These are phyloP conservation scores for Steccherinum ochraceum DNA, from an alignment of 768 basidiomycete species.

Conservation along the genomic window DNA sequence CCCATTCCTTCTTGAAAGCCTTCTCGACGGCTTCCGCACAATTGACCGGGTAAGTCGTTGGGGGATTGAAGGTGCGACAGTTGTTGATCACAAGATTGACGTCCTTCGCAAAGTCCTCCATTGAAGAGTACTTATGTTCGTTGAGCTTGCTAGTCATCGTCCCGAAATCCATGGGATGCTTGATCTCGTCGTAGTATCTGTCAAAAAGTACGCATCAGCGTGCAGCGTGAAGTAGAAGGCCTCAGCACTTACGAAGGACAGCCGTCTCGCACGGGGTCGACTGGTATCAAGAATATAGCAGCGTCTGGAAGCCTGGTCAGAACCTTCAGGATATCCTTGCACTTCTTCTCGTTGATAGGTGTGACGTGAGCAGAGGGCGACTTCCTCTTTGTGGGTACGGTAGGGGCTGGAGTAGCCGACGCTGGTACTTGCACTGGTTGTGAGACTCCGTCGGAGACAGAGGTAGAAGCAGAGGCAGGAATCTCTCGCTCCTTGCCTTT, in stretches of 20 bases:
- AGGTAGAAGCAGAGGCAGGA: slow-evolving; percentile 14
- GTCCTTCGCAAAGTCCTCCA: slow-evolving; percentile 80
- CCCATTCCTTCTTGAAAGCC: slow-evolving; percentile 82
- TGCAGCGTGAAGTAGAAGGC: background rate
- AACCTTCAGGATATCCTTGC: slow-evolving; percentile 59
- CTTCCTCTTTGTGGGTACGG: slow-evolving; percentile 31
- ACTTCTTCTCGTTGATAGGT: slow-evolving; percentile 79
- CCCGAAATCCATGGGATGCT: slow-evolving; percentile 88
- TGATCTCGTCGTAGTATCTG: slow-evolving; percentile 90
- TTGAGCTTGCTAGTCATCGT: slow-evolving; percentile 71
- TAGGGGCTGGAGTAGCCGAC: slow-evolving; percentile 31
- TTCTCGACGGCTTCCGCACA: slow-evolving; percentile 73
- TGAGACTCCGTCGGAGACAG: too few relatives aligned
- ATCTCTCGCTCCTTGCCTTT: slow-evolving; percentile 64
- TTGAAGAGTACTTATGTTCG: slow-evolving; percentile 61
- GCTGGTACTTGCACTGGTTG: too few relatives aligned
- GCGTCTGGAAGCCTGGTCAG: slow-evolving; percentile 61
- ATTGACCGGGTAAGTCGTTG: slow-evolving; percentile 63
- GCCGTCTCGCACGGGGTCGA: slow-evolving; percentile 76
- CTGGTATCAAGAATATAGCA: slow-evolving; percentile 71
- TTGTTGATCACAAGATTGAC: slow-evolving; percentile 81
- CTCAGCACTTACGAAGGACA: slow-evolving; percentile 80
- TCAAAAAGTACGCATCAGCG: too few relatives aligned
- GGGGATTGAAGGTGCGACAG: slow-evolving; percentile 89
- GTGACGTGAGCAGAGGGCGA: slow-evolving; percentile 23